These are phyloP conservation scores for Uronychia binucleata DNA, from an alignment of 73 alveolate genomes.

Conservation along the genomic window DNA sequence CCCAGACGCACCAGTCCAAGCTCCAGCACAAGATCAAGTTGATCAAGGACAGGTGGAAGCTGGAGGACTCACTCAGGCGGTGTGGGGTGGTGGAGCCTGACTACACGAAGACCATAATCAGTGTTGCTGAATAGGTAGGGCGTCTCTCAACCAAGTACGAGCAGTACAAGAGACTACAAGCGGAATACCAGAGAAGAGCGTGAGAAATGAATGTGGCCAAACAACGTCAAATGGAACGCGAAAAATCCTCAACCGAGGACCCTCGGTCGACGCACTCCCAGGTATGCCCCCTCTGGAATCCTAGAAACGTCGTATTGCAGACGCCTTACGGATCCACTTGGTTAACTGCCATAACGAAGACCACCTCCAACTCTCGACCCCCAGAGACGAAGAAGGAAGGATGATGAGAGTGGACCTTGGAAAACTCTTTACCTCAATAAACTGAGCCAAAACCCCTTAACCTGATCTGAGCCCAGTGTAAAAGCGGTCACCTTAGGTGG, in stretches of 20 bases:
- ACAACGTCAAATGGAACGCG: too few relatives aligned
- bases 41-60: not conserved
- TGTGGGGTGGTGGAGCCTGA: not conserved
- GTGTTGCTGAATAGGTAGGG: not conserved
- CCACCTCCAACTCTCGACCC: not conserved
- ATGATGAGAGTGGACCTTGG: not conserved
- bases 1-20: too few relatives aligned
- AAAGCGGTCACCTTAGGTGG: too few relatives aligned
- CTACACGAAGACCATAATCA: not conserved
- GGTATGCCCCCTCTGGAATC: too few relatives aligned
- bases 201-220: too few relatives aligned
- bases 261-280: too few relatives aligned
- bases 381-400: not conserved
- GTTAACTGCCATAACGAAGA: not conserved
- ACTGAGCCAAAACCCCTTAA: too few relatives aligned
- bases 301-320: not conserved
- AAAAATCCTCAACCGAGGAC: too few relatives aligned
- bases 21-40: not conserved
- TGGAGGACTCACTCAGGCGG: not conserved
- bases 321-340: not conserved
- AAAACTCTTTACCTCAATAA: too few relatives aligned
- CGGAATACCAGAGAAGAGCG: not conserved
- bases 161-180: not conserved
- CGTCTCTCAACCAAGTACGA: not conserved
- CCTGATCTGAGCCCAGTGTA: too few relatives aligned